Base-by-base conservation (phyloP, 2,329 filamentous ascomycete species). In the Cladobotryum protrusum region DNA sequence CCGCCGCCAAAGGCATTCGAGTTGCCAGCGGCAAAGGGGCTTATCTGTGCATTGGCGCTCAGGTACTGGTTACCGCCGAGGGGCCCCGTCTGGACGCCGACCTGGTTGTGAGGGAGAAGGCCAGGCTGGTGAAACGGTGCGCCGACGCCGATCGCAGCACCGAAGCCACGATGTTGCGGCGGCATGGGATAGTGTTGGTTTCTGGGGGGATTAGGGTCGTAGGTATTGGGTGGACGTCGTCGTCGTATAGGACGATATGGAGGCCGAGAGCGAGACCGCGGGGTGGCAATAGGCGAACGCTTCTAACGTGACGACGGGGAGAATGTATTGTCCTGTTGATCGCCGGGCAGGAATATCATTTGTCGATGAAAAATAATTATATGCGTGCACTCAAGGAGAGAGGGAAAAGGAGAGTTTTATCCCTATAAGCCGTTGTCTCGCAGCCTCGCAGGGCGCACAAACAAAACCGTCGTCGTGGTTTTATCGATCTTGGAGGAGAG, bases 1-100 rank as follows among this genome's bases (percentile, higher is more conserved):
- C 75, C 79, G 45, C 77, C 78, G 45, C 78, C 78, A 56, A 87
- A 76, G 9, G 74, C 67, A 56, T 74, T 76, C 52, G 71, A 74
- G 58, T 78, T 80, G 12, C 78, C 74, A 14, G 58, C 56, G 3
- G 78, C 75, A 63, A 89, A 89, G 3, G 84, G 82, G 58, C 82
- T 85, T 56, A 87, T 78, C 62, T 78, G 77, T 45, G 81, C 76
- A 65, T 85, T 87, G 53, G 83, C 79, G 59, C 79, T 83, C 55
- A 83, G 81, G 66, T 93, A 95, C 45, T 86, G 82, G 64, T 87
- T 87, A 52, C 78, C 76, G 56, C 79, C 78, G 50, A 91, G 64
- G 42, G 71, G 77, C 35, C 67, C 70, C 46, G 69, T 71, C 56
- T 79, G 78, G 41, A 37, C 35, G 35, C 35, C 35, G 42, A 73